Percentiles rank a stretch among this genome's conserved stretches.
phyloP scores from a whole-genome alignment of 2,329 filamentous ascomycete species.

The Aspergillus uvarum region DNA sequence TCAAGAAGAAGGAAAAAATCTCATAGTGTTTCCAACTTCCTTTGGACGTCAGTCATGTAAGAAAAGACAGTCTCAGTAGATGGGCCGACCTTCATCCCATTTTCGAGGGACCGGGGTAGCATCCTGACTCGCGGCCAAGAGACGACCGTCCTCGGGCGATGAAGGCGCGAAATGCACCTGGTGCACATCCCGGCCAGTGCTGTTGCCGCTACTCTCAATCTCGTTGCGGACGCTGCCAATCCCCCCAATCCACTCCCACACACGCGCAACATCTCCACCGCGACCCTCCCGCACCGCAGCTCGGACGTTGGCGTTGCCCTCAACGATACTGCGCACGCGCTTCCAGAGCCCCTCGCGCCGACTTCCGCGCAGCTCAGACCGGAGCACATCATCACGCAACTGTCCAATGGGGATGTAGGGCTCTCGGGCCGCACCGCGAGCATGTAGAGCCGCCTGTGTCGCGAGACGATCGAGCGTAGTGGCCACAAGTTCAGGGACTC shows the following conservation, averaged over 20 bases:
- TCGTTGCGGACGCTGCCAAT: constrained; percentile 50
- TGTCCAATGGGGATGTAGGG: constrained; percentile 84
- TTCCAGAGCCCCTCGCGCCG: constrained; percentile 82
- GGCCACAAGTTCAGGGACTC: constrained; percentile 79
- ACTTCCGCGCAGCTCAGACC: constrained; percentile 73
- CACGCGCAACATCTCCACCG: constrained; percentile 57
- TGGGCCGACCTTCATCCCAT: constrained; percentile 46
- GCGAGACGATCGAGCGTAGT: constrained; percentile 81
- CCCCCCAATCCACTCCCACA: constrained; percentile 69
- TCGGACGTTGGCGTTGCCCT: constrained; percentile 90
- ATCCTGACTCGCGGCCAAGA: constrained; percentile 15
- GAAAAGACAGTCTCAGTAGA: constrained; percentile 32
- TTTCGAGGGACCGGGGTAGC: constrained; percentile 25
- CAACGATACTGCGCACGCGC: constrained; percentile 78
- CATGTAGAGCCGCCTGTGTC: constrained; percentile 78
- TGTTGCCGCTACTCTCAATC: constrained; percentile 23
- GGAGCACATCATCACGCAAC: constrained; percentile 83
- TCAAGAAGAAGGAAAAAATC: neutral
- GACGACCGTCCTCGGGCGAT: constrained; percentile 20
- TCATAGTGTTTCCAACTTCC: neutral
- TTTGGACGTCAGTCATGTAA: neutral
- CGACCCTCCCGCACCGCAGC: constrained; percentile 66
- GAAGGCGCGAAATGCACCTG: constrained; percentile 30
- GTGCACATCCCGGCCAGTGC: constrained; percentile 26
- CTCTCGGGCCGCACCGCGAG: constrained; percentile 64